These are phyloP conservation scores for Pyrus hybrid DNA, from an alignment of 331 rosid genomes.

Conservation along the genomic window DNA sequence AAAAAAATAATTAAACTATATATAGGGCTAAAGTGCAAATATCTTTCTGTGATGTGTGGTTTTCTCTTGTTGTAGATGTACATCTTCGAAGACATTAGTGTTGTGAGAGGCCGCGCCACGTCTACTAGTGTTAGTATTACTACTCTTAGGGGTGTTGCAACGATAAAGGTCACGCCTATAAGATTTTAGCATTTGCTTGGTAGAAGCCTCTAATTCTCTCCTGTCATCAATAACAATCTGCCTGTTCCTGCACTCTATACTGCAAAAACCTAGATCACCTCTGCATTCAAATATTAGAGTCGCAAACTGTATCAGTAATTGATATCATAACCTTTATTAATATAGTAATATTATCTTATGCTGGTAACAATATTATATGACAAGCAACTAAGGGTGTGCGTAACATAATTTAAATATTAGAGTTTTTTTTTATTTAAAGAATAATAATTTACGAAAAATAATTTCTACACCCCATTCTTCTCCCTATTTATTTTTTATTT, in stretches of 20 bases:
- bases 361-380: too few relatives aligned
- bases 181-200: constrained; percentile 35
- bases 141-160: constrained; percentile 2
- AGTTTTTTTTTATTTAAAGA: too few relatives aligned
- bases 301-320: too few relatives aligned
- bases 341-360: too few relatives aligned
- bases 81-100: constrained; percentile 2
- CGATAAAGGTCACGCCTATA: constrained; percentile 14
- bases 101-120: constrained; percentile 2
- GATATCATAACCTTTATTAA: too few relatives aligned
- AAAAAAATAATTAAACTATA: neutral
- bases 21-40: neutral
- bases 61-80: neutral
- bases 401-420: too few relatives aligned
- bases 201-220: constrained; percentile 51
- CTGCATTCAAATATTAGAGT: constrained; percentile 26
- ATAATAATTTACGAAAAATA: too few relatives aligned
- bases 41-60: constrained; percentile 4
- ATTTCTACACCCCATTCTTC: too few relatives aligned
- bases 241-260: constrained; percentile 51
- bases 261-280: constrained; percentile 79
- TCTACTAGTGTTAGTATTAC: neutral
- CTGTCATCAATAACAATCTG: constrained; percentile 69
- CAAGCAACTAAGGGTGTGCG: too few relatives aligned
- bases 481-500: too few relatives aligned